Evolutionary conservation across 805 yeast genomes (phyloP).

Genomic region (Spathaspora girioi): DNA sequence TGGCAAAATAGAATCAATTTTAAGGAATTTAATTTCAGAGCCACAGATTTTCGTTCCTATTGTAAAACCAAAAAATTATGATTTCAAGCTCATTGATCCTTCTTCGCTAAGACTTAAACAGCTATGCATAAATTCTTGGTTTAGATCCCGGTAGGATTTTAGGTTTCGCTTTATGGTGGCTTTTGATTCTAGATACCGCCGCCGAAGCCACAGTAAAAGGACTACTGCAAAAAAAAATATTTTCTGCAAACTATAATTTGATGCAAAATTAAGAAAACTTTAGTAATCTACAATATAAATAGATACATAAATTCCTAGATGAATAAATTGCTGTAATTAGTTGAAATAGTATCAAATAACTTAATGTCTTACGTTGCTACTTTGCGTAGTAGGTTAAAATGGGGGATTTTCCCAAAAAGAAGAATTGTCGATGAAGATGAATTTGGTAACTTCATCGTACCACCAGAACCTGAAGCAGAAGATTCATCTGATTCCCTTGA

Average conservation of each 20-base stretch:
- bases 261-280: neutral
- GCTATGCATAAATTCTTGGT: no score
- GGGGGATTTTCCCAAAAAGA: conserved; percentile 34
- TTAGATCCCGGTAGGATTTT: no score
- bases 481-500: neutral
- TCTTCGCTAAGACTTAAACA: no score
- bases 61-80: no score
- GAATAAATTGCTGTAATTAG: neutral
- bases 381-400: conserved; percentile 17
- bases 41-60: no score
- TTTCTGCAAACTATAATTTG: no score
- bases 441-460: conserved; percentile 6
- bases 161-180: neutral
- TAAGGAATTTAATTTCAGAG: no score
- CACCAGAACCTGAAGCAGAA: conserved; percentile 1
- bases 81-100: no score
- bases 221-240: neutral
- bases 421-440: conserved; percentile 31
- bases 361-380: neutral
- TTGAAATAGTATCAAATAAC: neutral
- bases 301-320: neutral
- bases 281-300: neutral
- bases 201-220: neutral
- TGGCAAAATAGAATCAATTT: no score
- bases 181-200: neutral